Evolutionary conservation across 1,139 yeast species (phyloP).

Genomic region (Geotrichum carabidarum): DNA sequence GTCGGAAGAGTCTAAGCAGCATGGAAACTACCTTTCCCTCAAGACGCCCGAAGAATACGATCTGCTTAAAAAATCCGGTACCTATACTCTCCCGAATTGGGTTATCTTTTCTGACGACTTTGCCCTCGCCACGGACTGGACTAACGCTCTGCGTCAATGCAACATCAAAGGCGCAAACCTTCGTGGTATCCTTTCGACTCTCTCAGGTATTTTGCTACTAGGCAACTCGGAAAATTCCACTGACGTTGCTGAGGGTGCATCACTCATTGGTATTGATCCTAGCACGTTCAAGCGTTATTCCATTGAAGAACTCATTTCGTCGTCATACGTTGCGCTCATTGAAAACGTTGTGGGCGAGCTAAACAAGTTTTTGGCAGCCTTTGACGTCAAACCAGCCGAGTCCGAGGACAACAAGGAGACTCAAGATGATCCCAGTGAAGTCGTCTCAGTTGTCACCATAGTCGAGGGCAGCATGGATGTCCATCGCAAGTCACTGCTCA

Average conservation of each 20-base stretch:
- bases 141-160: conserved; percentile 38
- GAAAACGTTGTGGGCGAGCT: conserved; percentile 36
- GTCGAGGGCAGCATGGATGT: conserved; percentile 34
- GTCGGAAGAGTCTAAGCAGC: conserved; percentile 35
- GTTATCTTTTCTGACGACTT: conserved; percentile 38
- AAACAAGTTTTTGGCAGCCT: conserved; percentile 34
- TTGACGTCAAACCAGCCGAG: conserved; percentile 24
- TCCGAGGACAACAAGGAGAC: conserved; percentile 24
- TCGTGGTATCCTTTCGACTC: conserved; percentile 35
- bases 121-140: conserved; percentile 42
- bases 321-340: conserved; percentile 36
- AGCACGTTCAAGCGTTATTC: conserved; percentile 29
- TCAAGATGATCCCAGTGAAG: conserved; percentile 31
- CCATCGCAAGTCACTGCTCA: conserved; percentile 29
- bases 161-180: conserved; percentile 36
- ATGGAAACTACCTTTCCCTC: conserved; percentile 34
- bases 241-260: conserved; percentile 40
- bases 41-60: conserved; percentile 36
- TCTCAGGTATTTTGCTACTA: conserved; percentile 40
- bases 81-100: conserved; percentile 38
- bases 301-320: conserved; percentile 34
- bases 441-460: conserved; percentile 37
- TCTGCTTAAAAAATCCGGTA: conserved; percentile 33
- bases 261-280: conserved; percentile 39
- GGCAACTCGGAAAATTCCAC: conserved; percentile 33